phyloP scores from a whole-genome alignment of 2,329 filamentous ascomycete genomes.

The Helotiales sp. region DNA sequence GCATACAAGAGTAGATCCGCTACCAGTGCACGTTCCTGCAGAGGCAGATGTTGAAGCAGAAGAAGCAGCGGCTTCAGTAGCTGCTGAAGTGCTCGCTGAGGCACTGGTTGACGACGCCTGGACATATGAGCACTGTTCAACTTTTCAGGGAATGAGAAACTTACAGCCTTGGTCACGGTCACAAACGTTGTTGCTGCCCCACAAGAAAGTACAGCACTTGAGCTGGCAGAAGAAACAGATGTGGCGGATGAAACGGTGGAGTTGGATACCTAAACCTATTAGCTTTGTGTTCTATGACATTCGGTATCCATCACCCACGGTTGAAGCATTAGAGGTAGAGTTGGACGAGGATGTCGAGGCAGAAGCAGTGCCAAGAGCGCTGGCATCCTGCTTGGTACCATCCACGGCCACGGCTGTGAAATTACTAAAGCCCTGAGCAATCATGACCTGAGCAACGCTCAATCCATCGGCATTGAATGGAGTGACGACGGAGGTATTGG shows the following conservation, averaged over 20 bases:
- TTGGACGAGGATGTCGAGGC: slow-evolving; percentile 6
- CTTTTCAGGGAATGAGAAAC: neutral
- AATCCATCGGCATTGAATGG: slow-evolving; percentile 62
- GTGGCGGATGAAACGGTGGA: slow-evolving; percentile 1
- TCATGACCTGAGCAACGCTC: slow-evolving; percentile 64
- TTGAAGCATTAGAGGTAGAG: slow-evolving; percentile 10
- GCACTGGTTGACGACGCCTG: neutral
- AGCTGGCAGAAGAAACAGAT: neutral
- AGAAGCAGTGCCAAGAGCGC: slow-evolving; percentile 22
- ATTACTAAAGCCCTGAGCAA: slow-evolving; percentile 61
- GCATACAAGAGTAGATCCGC: slow-evolving; percentile 21
- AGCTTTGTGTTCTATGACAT: no score
- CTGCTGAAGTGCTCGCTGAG: neutral
- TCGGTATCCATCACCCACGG: no score
- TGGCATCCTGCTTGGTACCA: slow-evolving; percentile 38
- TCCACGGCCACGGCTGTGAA: slow-evolving; percentile 49
- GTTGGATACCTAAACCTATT: no score
- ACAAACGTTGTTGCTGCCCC: slow-evolving; percentile 21
- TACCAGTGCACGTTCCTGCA: slow-evolving; percentile 20
- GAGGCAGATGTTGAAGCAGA: slow-evolving; percentile 11
- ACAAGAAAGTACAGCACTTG: slow-evolving; percentile 10
- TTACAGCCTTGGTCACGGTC: slow-evolving; percentile 22
- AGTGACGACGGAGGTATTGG: slow-evolving; percentile 47
- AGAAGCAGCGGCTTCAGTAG: slow-evolving; percentile 11
- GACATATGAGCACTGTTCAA: neutral